phyloP scores from a whole-genome alignment of 306 rosid species.

The Benincasa hispida region DNA sequence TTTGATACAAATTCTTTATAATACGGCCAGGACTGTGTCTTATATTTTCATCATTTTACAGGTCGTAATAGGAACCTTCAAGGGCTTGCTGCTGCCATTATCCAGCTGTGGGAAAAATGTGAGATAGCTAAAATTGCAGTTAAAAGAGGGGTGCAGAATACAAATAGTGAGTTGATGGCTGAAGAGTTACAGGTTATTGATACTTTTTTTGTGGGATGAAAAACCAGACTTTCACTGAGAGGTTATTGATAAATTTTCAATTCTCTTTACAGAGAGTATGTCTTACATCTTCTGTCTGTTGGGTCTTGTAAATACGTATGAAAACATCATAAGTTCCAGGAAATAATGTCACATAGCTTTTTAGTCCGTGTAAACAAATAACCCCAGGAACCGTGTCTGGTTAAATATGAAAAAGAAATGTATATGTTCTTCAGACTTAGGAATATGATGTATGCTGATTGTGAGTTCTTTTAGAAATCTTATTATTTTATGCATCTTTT shows the following conservation, averaged over 20 bases:
- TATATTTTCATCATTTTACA: slow-evolving; percentile 13
- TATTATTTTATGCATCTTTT: background rate
- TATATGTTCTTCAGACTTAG: background rate
- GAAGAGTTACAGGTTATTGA: slow-evolving; percentile 66
- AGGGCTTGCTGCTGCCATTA: slow-evolving; percentile 73
- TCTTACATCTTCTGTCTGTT: background rate
- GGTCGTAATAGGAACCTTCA: slow-evolving; percentile 81
- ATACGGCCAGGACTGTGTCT: background rate
- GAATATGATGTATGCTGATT: background rate
- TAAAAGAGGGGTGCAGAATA: slow-evolving; percentile 87
- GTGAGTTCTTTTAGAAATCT: background rate
- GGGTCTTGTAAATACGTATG: slow-evolving; percentile 2
- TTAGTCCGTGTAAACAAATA: background rate
- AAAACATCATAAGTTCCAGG: background rate
- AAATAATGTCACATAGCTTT: background rate
- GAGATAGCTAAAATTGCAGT: slow-evolving; percentile 86
- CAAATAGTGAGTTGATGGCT: slow-evolving; percentile 69
- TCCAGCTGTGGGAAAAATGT: slow-evolving; percentile 86
- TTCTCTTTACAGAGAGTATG: background rate
- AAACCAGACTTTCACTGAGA: background rate
- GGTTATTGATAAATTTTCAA: slow-evolving; percentile 24
- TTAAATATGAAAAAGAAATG: background rate
- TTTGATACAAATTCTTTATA: slow-evolving; percentile 4
- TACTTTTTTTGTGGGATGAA: background rate
- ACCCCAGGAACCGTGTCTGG: background rate